Conservation (phyloP, 768 basidiomycete species). For the Kwoniella sp. region DNA sequence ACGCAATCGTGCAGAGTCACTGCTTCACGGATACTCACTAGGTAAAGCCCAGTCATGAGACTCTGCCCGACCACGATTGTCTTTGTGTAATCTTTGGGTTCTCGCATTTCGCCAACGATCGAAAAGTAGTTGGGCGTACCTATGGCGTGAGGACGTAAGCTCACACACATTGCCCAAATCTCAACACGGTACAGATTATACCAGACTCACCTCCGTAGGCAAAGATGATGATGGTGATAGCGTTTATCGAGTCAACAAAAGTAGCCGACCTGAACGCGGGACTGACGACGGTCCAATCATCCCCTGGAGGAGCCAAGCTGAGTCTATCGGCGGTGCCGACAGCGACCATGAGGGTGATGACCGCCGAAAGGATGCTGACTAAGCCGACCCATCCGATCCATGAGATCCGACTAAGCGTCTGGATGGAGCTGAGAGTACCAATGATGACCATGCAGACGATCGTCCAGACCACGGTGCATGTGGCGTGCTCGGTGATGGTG, state of each 20-base stretch:
- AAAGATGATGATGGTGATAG: slow-evolving; percentile 53
- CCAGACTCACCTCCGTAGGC: slow-evolving; percentile 44
- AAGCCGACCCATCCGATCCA: slow-evolving; percentile 51
- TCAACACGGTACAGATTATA: too few relatives aligned
- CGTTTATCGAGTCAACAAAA: slow-evolving; percentile 52
- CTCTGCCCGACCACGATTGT: slow-evolving; percentile 45
- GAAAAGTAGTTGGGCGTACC: slow-evolving; percentile 37
- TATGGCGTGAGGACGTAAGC: background rate
- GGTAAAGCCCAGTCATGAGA: slow-evolving; percentile 43
- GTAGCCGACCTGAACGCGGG: slow-evolving; percentile 17
- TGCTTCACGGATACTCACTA: slow-evolving; percentile 30
- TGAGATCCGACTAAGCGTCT: slow-evolving; percentile 50
- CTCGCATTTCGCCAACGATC: slow-evolving; percentile 56
- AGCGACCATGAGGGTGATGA: slow-evolving; percentile 41
- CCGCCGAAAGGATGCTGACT: slow-evolving; percentile 37
- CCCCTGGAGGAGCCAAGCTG: slow-evolving; percentile 30
- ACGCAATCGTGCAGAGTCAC: too few relatives aligned
- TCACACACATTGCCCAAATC: background rate
- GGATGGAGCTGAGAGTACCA: slow-evolving; percentile 42
- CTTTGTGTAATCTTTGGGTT: slow-evolving; percentile 53
- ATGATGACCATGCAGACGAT: slow-evolving; percentile 49
- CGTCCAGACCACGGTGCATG: slow-evolving; percentile 57
- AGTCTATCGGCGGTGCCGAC: slow-evolving; percentile 41
- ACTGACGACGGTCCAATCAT: slow-evolving; percentile 20
- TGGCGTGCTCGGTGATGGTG: slow-evolving; percentile 53